Evolutionary conservation across 768 basidiomycete genomes (phyloP).

Genomic region (Pulveroboletus sp.): DNA sequence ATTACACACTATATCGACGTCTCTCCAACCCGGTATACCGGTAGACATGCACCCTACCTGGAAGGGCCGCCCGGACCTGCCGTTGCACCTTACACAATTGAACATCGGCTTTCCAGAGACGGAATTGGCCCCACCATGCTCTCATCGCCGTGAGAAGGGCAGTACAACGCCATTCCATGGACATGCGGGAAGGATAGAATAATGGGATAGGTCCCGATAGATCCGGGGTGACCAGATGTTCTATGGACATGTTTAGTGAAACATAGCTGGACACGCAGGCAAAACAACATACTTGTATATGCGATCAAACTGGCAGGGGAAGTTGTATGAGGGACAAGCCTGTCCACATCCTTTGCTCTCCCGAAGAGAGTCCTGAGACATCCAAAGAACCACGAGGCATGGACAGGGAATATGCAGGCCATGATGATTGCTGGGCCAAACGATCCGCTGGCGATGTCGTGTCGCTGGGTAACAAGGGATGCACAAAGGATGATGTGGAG

Average conservation of each 20-base stretch:
- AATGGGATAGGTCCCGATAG: slow-evolving; percentile 1
- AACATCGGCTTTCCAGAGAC: slow-evolving; percentile 22
- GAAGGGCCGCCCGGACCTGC: slow-evolving; percentile 25
- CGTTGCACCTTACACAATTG: slow-evolving; percentile 26
- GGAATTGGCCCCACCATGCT: slow-evolving; percentile 27
- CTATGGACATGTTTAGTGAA: slow-evolving; percentile 7
- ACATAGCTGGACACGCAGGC: not conserved
- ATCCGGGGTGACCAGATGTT: slow-evolving; percentile 6
- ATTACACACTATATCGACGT: not conserved
- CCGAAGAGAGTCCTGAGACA: too few species aligned
- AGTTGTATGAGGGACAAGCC: too few species aligned
- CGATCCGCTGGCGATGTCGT: too few species aligned
- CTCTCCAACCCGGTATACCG: slow-evolving; percentile 27
- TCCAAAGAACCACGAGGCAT: too few species aligned
- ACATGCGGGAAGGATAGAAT: slow-evolving; percentile 13
- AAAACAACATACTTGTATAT: slow-evolving; percentile 7
- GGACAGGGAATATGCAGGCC: too few species aligned
- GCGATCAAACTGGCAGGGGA: not conserved
- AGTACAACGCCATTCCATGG: slow-evolving; percentile 25
- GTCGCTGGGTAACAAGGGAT: too few species aligned
- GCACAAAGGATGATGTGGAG: too few species aligned
- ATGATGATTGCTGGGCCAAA: too few species aligned
- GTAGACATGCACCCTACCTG: slow-evolving; percentile 25
- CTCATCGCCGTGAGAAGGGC: slow-evolving; percentile 26
- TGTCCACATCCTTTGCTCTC: too few species aligned